Base-by-base conservation (phyloP, 495 filamentous ascomycete species). In the Acidiella bohemica region DNA sequence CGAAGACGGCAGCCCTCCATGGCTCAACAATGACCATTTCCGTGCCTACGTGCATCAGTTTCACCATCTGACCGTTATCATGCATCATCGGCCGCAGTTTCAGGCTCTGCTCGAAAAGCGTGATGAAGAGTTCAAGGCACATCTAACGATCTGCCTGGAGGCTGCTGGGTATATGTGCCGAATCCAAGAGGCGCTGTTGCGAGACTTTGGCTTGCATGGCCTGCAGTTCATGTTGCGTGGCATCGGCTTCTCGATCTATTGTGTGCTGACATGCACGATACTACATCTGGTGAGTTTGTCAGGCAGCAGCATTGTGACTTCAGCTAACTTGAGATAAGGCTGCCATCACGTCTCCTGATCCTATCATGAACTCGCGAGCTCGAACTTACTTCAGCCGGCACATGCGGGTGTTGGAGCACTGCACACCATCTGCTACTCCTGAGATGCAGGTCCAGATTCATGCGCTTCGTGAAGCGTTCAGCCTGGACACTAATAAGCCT, bases 201-300 rank as follows among this genome's bases (percentile, higher is more conserved):
- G 77, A 38, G 68, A 72, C 1, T 93, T 80, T 57, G 84, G 86
- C 1, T 60, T 93, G 32, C 69, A 72, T 32, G 92, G 90, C 1
- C 66, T 96, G 1, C 69, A 87, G 42, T 92, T 79, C 66, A 96
- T 97, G 90, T 78, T 85, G 55, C 70, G 90, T 46, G 90, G 90
- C 25, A 84, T 95, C 52, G 93, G 85, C 63, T 95, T 93, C 57
- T 84, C 86, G 16, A 92, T 97, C 16, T 97, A 97, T 53, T 75
- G 76, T 29, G 71, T 94, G 20, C 66, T 97, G 26, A 93, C 84
- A 10, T 95, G 86, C 65, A 90, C 86, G 21, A 90, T 95, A 66
- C 70, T 97, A 42, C 92, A 97, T 63, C 61, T 97, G 62, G 90
- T 97, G 66, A 58, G 83, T 64, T 28, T 22, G 21, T 12, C 39